Conservation (phyloP, 1,284 basidiomycete species). For the Ganoderma boninense region DNA sequence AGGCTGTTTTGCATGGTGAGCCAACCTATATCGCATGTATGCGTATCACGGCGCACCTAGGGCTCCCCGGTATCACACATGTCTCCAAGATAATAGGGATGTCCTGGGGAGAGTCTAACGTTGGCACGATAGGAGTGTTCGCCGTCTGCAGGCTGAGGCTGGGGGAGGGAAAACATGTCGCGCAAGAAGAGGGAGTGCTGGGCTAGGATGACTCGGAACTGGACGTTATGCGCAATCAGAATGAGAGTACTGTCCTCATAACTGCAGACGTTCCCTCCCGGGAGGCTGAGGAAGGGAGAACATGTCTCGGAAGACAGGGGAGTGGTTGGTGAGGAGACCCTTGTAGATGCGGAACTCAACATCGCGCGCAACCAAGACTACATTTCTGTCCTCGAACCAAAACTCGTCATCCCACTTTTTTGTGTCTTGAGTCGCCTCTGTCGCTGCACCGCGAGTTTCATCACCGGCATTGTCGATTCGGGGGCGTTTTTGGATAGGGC, state of each 20-base stretch:
- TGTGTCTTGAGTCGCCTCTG: neutral
- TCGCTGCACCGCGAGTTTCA: neutral
- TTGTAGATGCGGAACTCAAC: constrained; percentile 22
- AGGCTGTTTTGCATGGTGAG: neutral
- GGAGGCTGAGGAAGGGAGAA: constrained; percentile 17
- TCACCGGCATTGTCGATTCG: neutral
- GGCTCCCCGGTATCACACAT: neutral
- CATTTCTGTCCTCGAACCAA: constrained; percentile 25
- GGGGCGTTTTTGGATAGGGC: neutral
- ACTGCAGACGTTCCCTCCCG: neutral
- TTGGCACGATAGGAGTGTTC: neutral
- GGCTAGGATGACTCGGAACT: constrained; percentile 23
- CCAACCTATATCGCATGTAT: neutral
- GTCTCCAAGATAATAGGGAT: neutral
- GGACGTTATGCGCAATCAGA: constrained; percentile 17
- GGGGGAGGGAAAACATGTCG: constrained; percentile 20
- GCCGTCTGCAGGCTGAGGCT: neutral
- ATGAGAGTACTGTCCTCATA: constrained; percentile 23
- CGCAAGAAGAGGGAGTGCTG: constrained; percentile 21
- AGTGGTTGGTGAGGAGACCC: constrained; percentile 22
- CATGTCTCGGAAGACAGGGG: constrained; percentile 22
- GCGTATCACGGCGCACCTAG: neutral
- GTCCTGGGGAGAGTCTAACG: constrained; percentile 10
- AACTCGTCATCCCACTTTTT: constrained; percentile 19
- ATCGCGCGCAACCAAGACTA: constrained; percentile 19